A percentile compares a stretch with the other conserved stretches of the same genome.
These are phyloP conservation scores for Fusarium multiceps DNA, from an alignment of 2,329 filamentous ascomycete genomes.

Conservation along the genomic window DNA sequence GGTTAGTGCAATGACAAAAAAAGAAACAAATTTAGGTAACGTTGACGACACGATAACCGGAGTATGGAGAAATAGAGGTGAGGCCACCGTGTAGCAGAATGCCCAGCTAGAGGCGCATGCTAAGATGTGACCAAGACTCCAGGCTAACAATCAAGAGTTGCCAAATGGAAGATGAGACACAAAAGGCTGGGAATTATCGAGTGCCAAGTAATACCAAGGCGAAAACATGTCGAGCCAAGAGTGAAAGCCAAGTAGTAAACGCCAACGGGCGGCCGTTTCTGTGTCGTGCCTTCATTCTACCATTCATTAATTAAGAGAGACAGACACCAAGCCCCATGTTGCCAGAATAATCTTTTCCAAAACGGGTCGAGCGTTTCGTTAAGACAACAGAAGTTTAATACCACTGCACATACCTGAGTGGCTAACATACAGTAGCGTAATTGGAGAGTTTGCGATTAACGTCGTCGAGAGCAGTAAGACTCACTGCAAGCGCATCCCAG, in stretches of 20 bases:
- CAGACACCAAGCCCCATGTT: background rate
- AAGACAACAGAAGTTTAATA: background rate
- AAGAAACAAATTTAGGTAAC: background rate
- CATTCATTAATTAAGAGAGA: background rate
- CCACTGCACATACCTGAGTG: background rate
- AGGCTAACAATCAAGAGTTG: conserved; percentile 13
- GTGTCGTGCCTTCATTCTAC: background rate
- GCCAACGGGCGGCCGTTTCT: conserved; percentile 20
- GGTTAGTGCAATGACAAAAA: background rate
- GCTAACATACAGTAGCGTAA: background rate
- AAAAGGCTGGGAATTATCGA: conserved; percentile 15
- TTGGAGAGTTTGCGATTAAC: background rate
- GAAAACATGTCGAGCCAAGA: conserved; percentile 38
- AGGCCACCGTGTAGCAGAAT: conserved; percentile 17
- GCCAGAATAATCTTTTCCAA: background rate
- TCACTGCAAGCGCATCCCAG: background rate
- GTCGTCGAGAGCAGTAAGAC: background rate
- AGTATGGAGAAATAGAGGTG: conserved; percentile 15
- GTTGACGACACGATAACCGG: background rate
- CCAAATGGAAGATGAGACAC: conserved; percentile 34
- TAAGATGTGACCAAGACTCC: conserved; percentile 26
- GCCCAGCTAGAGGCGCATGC: conserved; percentile 15
- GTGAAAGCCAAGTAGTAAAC: conserved; percentile 33
- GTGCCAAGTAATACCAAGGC: conserved; percentile 37
- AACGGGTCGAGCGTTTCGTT: conserved; percentile 3